A percentile compares a stretch with the other conserved stretches of the same genome.
Conservation (phyloP, 441 rosid species). For the Corymbia citriodora region DNA sequence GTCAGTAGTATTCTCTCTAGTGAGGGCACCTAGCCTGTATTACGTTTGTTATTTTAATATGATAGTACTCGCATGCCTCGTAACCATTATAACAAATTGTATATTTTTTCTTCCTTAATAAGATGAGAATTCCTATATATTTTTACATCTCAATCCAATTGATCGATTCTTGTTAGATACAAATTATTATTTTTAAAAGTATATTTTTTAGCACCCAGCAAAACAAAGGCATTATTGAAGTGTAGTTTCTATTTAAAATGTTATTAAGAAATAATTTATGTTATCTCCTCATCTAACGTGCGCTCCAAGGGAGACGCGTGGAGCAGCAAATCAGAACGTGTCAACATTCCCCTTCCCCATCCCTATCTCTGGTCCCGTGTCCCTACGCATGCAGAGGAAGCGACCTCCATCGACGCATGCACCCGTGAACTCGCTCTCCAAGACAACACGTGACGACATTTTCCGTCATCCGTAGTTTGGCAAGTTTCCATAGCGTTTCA, state of each 20-base stretch:
- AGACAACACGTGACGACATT: not conserved
- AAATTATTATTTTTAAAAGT: too few relatives aligned
- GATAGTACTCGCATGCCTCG: too few relatives aligned
- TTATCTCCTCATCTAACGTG: not conserved
- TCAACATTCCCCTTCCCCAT: not conserved
- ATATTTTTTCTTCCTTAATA: too few relatives aligned
- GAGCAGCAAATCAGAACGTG: not conserved
- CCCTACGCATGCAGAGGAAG: not conserved
- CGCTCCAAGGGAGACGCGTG: not conserved
- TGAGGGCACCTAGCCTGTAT: too few relatives aligned
- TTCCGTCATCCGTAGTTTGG: not conserved
- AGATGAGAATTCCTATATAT: too few relatives aligned
- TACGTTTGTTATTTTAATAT: too few relatives aligned
- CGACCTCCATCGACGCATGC: not conserved
- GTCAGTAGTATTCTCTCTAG: too few relatives aligned
- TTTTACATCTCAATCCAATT: too few relatives aligned
- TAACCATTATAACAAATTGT: too few relatives aligned
- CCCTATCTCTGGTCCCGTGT: not conserved
- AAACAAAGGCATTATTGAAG: not conserved
- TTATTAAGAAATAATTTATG: not conserved
- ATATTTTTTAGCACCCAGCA: not conserved
- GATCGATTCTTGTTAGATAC: too few relatives aligned
- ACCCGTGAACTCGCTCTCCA: not conserved
- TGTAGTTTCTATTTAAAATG: not conserved
- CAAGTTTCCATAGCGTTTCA: not conserved